Evolutionary conservation across 495 filamentous ascomycete genomes (phyloP).

Genomic region (Pseudotulostoma volvatum): DNA sequence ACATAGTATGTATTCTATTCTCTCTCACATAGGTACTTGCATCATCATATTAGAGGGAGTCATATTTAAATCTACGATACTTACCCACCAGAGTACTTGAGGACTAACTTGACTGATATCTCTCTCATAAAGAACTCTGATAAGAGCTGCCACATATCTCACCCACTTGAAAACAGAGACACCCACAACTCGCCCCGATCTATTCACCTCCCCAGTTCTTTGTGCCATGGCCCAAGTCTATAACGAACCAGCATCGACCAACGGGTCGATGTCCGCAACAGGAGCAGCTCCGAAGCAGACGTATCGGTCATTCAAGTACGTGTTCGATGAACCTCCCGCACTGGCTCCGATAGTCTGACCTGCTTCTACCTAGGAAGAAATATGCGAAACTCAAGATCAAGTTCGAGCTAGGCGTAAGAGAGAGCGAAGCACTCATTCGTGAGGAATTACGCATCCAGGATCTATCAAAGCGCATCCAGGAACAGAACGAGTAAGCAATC

Average conservation of each 20-base stretch:
- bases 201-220: too few relatives aligned
- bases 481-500: slow-evolving; percentile 62
- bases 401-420: slow-evolving; percentile 70
- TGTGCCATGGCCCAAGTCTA: slow-evolving; percentile 19
- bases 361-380: slow-evolving; percentile 53
- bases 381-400: slow-evolving; percentile 79
- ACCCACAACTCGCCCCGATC: too few relatives aligned
- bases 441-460: slow-evolving; percentile 62
- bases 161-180: too few relatives aligned
- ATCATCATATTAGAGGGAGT: too few relatives aligned
- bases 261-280: slow-evolving; percentile 19
- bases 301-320: slow-evolving; percentile 30
- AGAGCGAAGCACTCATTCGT: slow-evolving; percentile 59
- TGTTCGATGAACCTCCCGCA: background rate
- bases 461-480: slow-evolving; percentile 59
- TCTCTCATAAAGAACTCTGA: too few relatives aligned
- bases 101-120: too few relatives aligned
- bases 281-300: slow-evolving; percentile 21
- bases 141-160: too few relatives aligned
- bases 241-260: slow-evolving; percentile 12
- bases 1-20: too few relatives aligned
- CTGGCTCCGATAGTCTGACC: too few relatives aligned
- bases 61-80: too few relatives aligned
- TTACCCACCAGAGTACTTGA: too few relatives aligned
- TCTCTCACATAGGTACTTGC: too few relatives aligned